phyloP scores from a whole-genome alignment of 352 stramenopile genomes.

The Phytophthora tubulina region DNA sequence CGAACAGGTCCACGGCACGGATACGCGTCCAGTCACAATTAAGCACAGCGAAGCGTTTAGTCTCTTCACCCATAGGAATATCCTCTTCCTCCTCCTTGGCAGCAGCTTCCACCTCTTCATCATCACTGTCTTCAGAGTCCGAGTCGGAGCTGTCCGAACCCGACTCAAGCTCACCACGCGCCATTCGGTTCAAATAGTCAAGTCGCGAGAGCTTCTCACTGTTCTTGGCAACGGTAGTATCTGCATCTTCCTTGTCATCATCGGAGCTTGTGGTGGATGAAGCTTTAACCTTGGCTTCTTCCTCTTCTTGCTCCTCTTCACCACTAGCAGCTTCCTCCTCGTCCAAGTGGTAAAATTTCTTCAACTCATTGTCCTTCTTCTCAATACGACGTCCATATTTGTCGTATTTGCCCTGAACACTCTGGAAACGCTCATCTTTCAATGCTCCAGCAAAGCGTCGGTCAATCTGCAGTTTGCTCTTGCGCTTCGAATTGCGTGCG shows the following conservation, averaged over 20 bases:
- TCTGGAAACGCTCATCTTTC: conserved; percentile 84
- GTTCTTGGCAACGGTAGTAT: conserved; percentile 45
- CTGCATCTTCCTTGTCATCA: conserved; percentile 44
- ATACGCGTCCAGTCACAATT: conserved; percentile 98
- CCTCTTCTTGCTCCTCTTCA: conserved; percentile 41
- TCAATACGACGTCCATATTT: conserved; percentile 88
- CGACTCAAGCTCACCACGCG: conserved; percentile 78
- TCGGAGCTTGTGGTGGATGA: conserved; percentile 44
- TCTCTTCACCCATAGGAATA: conserved; percentile 86
- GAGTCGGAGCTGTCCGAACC: conserved; percentile 60
- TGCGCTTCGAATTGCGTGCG: conserved; percentile 79
- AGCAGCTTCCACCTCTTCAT: conserved; percentile 51
- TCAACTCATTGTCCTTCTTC: conserved; percentile 79
- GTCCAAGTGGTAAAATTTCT: conserved; percentile 85
- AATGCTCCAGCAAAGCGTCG: conserved; percentile 77
- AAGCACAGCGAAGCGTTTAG: conserved; percentile 92
- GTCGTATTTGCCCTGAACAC: conserved; percentile 86
- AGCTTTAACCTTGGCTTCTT: conserved; percentile 42
- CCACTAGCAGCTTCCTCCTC: conserved; percentile 44
- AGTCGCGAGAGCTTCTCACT: conserved; percentile 78
- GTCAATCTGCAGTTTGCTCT: conserved; percentile 88
- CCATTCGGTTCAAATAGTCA: conserved; percentile 90
- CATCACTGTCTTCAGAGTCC: conserved; percentile 62
- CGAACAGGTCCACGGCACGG: conserved; percentile 96
- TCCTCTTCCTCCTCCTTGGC: conserved; percentile 73